Evolutionary conservation across 352 stramenopile genomes (phyloP).

Genomic region (Globisporangium cylindrosporum): DNA sequence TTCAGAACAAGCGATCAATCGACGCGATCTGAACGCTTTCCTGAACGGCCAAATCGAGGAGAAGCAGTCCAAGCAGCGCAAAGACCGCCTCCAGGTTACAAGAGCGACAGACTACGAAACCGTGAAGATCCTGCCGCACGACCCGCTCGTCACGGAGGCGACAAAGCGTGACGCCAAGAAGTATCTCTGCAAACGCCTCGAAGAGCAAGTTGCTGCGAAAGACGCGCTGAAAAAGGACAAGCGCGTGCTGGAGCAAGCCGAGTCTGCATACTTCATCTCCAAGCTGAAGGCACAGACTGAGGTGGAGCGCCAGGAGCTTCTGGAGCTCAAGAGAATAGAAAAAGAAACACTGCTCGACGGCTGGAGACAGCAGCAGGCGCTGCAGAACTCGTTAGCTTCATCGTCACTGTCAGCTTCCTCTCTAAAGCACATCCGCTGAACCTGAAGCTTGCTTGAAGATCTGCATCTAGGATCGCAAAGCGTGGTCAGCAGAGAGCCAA

Average conservation of each 20-base stretch:
- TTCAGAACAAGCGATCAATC: conserved; percentile 32
- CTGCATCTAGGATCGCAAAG: conserved; percentile 1
- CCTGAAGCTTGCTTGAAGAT: conserved; percentile 1
- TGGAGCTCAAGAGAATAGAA: conserved; percentile 27
- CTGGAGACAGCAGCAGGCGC: conserved; percentile 47
- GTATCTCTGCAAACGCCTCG: conserved; percentile 39
- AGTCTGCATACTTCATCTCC: conserved; percentile 50
- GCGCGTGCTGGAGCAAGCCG: conserved; percentile 45
- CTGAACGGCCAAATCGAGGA: conserved; percentile 46
- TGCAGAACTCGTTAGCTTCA: conserved; percentile 13
- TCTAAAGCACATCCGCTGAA: conserved; percentile 12
- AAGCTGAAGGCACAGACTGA: conserved; percentile 40
- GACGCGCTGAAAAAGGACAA: conserved; percentile 33
- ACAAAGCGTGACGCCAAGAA: conserved; percentile 33
- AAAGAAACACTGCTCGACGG: conserved; percentile 38
- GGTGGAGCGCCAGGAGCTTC: conserved; percentile 25
- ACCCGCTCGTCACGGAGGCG: conserved; percentile 27
- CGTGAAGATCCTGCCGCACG: conserved; percentile 45
- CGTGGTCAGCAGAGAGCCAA: not conserved
- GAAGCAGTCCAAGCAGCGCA: conserved; percentile 26
- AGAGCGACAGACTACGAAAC: conserved; percentile 17
- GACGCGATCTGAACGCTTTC: conserved; percentile 48
- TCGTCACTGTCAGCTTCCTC: not conserved
- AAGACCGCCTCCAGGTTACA: conserved; percentile 14
- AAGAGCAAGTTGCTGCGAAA: conserved; percentile 48